Evolutionary conservation across 2,329 filamentous ascomycete genomes (phyloP).

Genomic region (Penicillium sp.): DNA sequence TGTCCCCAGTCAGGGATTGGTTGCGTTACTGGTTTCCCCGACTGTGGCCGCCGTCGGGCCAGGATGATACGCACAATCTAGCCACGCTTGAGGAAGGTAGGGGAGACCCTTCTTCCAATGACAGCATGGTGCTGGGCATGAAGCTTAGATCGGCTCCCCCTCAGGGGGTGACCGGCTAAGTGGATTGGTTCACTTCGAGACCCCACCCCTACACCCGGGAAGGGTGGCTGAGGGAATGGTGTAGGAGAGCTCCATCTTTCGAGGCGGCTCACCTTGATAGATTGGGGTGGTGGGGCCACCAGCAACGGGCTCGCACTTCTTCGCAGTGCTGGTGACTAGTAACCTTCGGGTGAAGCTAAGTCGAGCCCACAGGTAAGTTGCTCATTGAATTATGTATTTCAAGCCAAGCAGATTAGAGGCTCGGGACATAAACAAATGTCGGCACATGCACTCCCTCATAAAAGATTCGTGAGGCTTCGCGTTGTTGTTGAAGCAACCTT

Average conservation of each 20-base stretch:
- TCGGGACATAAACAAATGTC: background rate
- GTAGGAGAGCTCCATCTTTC: background rate
- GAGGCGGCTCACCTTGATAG: background rate
- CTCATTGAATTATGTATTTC: background rate
- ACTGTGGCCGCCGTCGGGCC: too few species aligned
- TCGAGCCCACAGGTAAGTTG: slow-evolving; percentile 13
- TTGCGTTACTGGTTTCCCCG: too few species aligned
- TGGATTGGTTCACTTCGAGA: background rate
- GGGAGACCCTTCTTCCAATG: too few species aligned
- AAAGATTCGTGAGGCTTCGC: slow-evolving; percentile 5
- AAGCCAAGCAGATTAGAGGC: too few species aligned
- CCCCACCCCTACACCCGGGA: background rate
- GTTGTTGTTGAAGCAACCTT: slow-evolving; percentile 3
- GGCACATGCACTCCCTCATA: too few species aligned
- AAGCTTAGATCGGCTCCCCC: too few species aligned
- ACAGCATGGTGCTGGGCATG: too few species aligned
- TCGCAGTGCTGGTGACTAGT: slow-evolving; percentile 29
- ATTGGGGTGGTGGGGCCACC: slow-evolving; percentile 9
- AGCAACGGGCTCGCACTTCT: slow-evolving; percentile 28
- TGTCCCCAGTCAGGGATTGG: too few species aligned
- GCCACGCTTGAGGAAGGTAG: too few species aligned
- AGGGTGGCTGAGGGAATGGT: background rate
- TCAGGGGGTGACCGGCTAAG: too few species aligned
- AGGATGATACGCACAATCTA: too few species aligned
- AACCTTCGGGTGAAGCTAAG: slow-evolving; percentile 25